These are phyloP conservation scores for Dicorynia guianensis DNA, from an alignment of 306 rosid species.

Conservation along the genomic window DNA sequence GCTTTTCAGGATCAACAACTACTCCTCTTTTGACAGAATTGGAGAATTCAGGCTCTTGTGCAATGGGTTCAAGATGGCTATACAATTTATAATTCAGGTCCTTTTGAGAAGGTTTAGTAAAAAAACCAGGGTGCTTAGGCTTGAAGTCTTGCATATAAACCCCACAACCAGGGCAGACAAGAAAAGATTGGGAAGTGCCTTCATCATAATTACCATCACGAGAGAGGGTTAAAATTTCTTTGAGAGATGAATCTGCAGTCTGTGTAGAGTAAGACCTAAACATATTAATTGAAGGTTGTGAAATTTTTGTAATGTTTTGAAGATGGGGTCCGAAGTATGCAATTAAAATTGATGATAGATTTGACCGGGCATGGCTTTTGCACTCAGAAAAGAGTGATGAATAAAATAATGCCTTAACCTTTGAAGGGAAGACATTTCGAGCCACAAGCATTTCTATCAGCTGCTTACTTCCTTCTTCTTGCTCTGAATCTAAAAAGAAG, in stretches of 20 bases:
- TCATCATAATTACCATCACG: conserved; percentile 93
- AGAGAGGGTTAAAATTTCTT: conserved; percentile 49
- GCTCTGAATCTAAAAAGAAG: conserved; percentile 4
- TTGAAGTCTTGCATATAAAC: conserved; percentile 78
- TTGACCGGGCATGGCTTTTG: conserved; percentile 17
- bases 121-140: conserved; percentile 85
- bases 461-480: conserved; percentile 7
- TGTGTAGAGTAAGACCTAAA: conserved; percentile 45
- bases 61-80: conserved; percentile 63
- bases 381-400: conserved; percentile 37
- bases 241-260: conserved; percentile 30
- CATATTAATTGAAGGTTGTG: conserved; percentile 32
- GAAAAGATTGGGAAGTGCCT: conserved; percentile 43
- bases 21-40: conserved; percentile 72
- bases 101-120: conserved; percentile 74
- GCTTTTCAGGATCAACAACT: conserved; percentile 59
- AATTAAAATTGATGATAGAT: neutral
- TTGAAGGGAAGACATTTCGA: conserved; percentile 49
- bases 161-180: conserved; percentile 91
- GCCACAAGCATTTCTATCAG: conserved; percentile 46
- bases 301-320: conserved; percentile 18
- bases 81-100: conserved; percentile 56
- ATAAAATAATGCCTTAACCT: conserved; percentile 42
- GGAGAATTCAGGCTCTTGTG: conserved; percentile 72
- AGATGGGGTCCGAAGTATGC: conserved; percentile 34